Evolutionary conservation across 2,329 filamentous ascomycete genomes (phyloP).

Genomic region (Aureobasidium sp.): DNA sequence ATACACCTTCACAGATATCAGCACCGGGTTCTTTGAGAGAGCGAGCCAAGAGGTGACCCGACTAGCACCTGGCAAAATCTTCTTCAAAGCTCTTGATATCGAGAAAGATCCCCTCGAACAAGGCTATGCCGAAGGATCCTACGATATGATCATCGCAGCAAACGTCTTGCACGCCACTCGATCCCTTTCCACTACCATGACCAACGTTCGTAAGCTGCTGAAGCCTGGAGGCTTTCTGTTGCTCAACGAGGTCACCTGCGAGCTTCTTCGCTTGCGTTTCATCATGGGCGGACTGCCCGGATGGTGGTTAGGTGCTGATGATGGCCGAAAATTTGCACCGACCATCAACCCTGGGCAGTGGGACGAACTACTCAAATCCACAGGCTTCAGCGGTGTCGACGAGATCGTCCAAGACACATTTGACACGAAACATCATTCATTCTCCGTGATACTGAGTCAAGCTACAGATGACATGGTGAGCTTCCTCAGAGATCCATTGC

Average conservation of each 20-base stretch:
- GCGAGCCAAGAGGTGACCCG: too few relatives aligned
- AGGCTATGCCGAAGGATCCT: constrained; percentile 34
- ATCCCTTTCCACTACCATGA: constrained; percentile 17
- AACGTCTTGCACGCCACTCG: constrained; percentile 22
- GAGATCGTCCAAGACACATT: too few relatives aligned
- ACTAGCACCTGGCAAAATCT: background rate
- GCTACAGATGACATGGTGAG: too few relatives aligned
- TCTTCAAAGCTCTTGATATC: constrained; percentile 8
- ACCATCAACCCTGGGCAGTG: too few relatives aligned
- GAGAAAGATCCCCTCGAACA: constrained; percentile 33
- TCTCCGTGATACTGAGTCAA: too few relatives aligned
- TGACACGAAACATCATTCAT: too few relatives aligned
- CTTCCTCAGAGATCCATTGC: too few relatives aligned
- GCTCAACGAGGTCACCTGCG: constrained; percentile 24
- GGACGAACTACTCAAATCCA: too few relatives aligned
- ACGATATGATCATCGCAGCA: constrained; percentile 23
- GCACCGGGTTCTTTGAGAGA: constrained; percentile 25
- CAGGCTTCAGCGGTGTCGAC: too few relatives aligned
- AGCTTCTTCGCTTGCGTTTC: constrained; percentile 24
- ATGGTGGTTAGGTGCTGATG: constrained; percentile 28
- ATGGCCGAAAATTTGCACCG: constrained; percentile 15
- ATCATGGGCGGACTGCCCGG: constrained; percentile 15
- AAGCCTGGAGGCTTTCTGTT: constrained; percentile 22
- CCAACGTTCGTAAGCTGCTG: constrained; percentile 20
- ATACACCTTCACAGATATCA: constrained; percentile 42